Conservation (phyloP, 129 eudicot species). For the Deinandra increscens region DNA sequence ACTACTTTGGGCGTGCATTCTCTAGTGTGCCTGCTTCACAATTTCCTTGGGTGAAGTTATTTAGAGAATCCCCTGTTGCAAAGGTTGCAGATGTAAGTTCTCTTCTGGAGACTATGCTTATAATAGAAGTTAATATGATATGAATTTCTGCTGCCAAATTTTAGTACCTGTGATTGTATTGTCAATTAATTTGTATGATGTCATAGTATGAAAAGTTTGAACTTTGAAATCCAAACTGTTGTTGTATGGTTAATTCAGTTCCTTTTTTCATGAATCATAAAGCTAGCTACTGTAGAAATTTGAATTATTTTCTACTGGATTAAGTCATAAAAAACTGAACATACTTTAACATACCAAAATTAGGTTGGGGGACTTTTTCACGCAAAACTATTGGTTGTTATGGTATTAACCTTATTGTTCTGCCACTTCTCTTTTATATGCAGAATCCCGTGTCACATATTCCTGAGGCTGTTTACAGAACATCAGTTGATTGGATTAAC, state of each 20-base stretch:
- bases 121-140: not conserved
- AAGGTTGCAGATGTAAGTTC: slow-evolving; percentile 73
- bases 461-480: slow-evolving; percentile 66
- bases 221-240: not conserved
- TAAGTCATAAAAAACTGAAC: slow-evolving; percentile 11
- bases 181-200: not conserved
- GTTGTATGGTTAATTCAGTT: not conserved
- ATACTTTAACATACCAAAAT: not conserved
- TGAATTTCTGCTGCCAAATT: slow-evolving; percentile 5
- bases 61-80: slow-evolving; percentile 65
- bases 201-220: not conserved
- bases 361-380: not conserved
- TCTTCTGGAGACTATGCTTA: not conserved
- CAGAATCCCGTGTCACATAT: slow-evolving; percentile 70
- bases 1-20: slow-evolving; percentile 79
- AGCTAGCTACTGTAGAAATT: not conserved
- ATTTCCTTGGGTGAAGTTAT: slow-evolving; percentile 74
- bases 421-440: not conserved
- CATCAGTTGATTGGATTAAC: slow-evolving; percentile 79
- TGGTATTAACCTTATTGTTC: not conserved
- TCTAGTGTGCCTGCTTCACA: slow-evolving; percentile 64
- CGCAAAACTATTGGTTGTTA: not conserved
- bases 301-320: not conserved
- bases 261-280: not conserved
- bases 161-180: not conserved